Conservation (phyloP, 345 rosid genomes). For the Linum trigynum region DNA sequence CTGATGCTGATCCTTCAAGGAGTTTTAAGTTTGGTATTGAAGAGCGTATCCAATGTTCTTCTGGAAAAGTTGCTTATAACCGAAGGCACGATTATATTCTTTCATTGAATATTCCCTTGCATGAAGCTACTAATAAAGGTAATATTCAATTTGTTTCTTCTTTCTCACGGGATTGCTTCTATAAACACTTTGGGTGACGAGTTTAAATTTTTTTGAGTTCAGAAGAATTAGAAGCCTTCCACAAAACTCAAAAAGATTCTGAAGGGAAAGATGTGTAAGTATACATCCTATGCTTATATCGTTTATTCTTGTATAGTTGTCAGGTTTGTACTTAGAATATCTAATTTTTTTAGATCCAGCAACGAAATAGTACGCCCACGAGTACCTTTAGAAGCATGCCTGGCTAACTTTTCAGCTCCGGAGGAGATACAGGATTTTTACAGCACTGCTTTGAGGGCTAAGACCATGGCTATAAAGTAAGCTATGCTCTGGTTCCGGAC, state of each 20-base stretch:
- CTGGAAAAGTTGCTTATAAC: constrained; percentile 86
- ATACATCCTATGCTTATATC: not conserved
- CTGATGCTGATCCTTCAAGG: constrained; percentile 72
- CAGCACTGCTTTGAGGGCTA: constrained; percentile 80
- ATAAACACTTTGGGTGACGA: constrained; percentile 1
- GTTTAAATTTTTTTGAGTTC: constrained; percentile 24
- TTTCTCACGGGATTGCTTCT: constrained; percentile 11
- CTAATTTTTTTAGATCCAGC: constrained; percentile 41
- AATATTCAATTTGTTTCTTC: constrained; percentile 8
- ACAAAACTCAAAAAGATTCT: constrained; percentile 54
- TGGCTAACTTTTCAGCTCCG: constrained; percentile 68
- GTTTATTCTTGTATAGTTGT: constrained; percentile 9
- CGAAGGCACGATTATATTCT: constrained; percentile 87
- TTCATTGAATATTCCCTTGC: constrained; percentile 82
- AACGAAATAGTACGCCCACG: constrained; percentile 91
- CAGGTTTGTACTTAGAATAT: constrained; percentile 20
- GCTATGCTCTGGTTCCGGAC: constrained; percentile 19
- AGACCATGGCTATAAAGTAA: constrained; percentile 87
- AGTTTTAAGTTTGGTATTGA: constrained; percentile 96
- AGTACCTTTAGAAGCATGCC: constrained; percentile 91
- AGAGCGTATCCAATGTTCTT: constrained; percentile 77
- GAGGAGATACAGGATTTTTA: constrained; percentile 77
- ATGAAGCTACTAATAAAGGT: constrained; percentile 89
- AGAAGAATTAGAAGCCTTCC: constrained; percentile 70
- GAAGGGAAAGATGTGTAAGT: constrained; percentile 80